Evolutionary conservation across 495 filamentous ascomycete species (phyloP), one percentile per base, ranked within the genome.

Genomic region (Xylaria castorea): DNA sequence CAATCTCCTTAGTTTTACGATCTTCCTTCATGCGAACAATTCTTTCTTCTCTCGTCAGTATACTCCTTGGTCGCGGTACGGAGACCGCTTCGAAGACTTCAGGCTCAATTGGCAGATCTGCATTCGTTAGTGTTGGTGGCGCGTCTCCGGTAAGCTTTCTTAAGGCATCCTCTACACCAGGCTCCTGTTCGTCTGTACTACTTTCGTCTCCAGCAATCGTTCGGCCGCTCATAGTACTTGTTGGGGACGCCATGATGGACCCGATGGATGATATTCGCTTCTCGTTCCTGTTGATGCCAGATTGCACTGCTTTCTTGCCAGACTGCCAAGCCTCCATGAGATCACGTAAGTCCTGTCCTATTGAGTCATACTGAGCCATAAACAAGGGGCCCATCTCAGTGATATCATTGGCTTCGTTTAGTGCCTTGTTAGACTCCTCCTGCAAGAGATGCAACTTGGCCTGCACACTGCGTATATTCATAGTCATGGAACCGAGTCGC

Each of bases 51-150:
- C 95, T 85, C 4, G 92, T 94, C 53, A 98, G 79, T 32, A 89
- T 88, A 62, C 89, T 91, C 63, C 93, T 88, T n/a, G 90, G 90
- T 70, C 87, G 87, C 18, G 95, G 93, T 65, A 93, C 81, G 1
- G 94, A 92, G 51, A 98, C 88, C 0, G 94, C 95, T 80, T 99
- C 96, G 71, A 95, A 97, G 6, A 99, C 88, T 76, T 97, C 94
- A 70, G 95, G 91, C 65, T 88, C 87, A 57, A 44, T 91, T 88
- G 6, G 79, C 79, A 60, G 81, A 77, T 36, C 75, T 68, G 30
- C 64, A 67, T 82, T 77, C 62, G 64, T 73, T 46, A 71, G 58
- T 20, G 40, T 66, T 27, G 85, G 83, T 4, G 85, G 80, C 3
- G 82, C 84, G 53, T 91, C 91, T 48, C 94, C 94, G 73, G 88